phyloP scores from a whole-genome alignment of 139 green algal genomes.

The Chlorella sp. region DNA sequence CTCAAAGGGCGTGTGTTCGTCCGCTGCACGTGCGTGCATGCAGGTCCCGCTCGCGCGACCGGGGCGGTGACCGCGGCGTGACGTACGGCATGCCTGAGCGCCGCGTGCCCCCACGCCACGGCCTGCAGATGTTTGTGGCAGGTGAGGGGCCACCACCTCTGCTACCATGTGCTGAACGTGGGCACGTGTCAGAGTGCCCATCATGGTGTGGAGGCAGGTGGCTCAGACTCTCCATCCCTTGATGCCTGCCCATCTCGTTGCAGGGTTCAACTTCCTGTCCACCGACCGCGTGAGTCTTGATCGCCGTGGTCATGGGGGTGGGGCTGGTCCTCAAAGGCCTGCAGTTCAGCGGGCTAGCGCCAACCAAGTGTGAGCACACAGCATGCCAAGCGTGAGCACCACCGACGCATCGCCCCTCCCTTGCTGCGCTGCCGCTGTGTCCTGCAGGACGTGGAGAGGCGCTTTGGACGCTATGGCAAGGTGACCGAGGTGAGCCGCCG shows the following conservation, averaged over 20 bases:
- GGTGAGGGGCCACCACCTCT: no score
- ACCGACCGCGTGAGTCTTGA: slow-evolving; percentile 46
- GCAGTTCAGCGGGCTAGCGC: no score
- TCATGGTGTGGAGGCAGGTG: no score
- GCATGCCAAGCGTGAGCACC: neutral
- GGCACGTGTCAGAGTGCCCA: no score
- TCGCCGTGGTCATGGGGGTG: no score
- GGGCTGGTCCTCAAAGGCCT: no score
- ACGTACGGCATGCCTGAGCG: neutral
- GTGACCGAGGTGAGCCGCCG: slow-evolving; percentile 8
- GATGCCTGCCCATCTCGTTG: no score
- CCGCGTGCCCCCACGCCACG: slow-evolving; percentile 17
- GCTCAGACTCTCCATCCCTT: no score
- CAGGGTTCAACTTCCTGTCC: slow-evolving; percentile 50
- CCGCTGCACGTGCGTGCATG: no score
- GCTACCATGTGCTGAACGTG: no score
- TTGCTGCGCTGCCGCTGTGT: slow-evolving; percentile 1
- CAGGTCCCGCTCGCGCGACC: neutral
- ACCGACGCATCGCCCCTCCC: neutral
- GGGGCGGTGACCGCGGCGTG: neutral
- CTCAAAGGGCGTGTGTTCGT: no score
- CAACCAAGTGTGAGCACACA: slow-evolving; percentile 12
- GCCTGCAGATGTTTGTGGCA: slow-evolving; percentile 48
- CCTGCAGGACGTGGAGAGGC: slow-evolving; percentile 29
- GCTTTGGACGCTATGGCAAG: slow-evolving; percentile 37